Conservation (phyloP, 2,329 filamentous ascomycete genomes). For the Alternaria longipes region DNA sequence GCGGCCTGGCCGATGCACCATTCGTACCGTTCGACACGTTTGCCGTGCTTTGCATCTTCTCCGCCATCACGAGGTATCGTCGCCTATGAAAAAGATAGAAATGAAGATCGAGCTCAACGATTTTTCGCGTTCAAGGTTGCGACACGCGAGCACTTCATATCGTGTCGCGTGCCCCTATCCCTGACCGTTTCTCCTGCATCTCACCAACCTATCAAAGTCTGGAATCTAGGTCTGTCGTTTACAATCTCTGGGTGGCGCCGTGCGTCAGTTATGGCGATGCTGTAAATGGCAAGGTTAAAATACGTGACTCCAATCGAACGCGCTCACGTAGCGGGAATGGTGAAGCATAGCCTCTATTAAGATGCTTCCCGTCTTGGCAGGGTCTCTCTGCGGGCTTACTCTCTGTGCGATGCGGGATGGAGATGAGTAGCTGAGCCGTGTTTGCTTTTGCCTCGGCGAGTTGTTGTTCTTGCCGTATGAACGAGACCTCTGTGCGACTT, state of each 20-base stretch:
- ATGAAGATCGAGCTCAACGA: not conserved
- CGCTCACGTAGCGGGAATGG: not conserved
- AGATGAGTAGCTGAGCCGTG: not conserved
- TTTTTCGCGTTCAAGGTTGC: not conserved
- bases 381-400: not conserved
- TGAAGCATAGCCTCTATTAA: slow-evolving; percentile 4
- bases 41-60: slow-evolving; percentile 25
- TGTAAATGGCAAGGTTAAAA: not conserved
- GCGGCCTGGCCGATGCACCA: slow-evolving; percentile 10
- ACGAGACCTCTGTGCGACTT: not conserved
- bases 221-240: not conserved
- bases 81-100: not conserved
- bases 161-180: slow-evolving; percentile 4
- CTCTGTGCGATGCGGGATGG: not conserved
- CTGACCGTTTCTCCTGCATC: not conserved
- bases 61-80: slow-evolving; percentile 17
- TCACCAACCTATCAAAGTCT: not conserved
- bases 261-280: not conserved
- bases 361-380: not conserved
- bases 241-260: not conserved
- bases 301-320: not conserved
- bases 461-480: not conserved
- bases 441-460: not conserved
- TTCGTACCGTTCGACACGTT: slow-evolving; percentile 23
- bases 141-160: slow-evolving; percentile 1